These are phyloP conservation scores for Pseudotsuga menziesii DNA, from an alignment of 75 land plant genomes.

Conservation along the genomic window DNA sequence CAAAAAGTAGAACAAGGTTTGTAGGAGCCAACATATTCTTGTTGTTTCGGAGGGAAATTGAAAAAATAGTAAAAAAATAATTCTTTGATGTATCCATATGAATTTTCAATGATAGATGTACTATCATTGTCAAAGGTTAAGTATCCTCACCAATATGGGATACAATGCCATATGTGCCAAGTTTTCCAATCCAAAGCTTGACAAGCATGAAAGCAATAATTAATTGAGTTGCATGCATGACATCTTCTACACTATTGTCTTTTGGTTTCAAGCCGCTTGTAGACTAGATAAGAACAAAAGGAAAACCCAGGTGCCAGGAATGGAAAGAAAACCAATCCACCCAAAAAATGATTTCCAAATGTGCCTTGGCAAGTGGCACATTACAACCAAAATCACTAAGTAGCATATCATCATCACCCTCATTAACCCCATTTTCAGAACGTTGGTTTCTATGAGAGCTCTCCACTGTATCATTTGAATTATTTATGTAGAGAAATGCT, in stretches of 20 bases:
- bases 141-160: slow-evolving; percentile 8
- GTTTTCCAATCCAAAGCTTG: slow-evolving; percentile 38
- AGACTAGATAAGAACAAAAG: slow-evolving; percentile 25
- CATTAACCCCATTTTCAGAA: background rate
- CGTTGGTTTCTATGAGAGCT: slow-evolving; percentile 6
- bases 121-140: no score
- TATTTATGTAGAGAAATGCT: slow-evolving; percentile 7
- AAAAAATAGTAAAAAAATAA: no score
- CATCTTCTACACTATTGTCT: slow-evolving; percentile 29
- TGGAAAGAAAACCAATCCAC: slow-evolving; percentile 30
- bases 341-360: slow-evolving; percentile 22
- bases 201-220: slow-evolving; percentile 32
- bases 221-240: slow-evolving; percentile 25
- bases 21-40: no score
- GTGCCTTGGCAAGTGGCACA: slow-evolving; percentile 34
- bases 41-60: no score
- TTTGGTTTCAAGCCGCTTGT: slow-evolving; percentile 31
- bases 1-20: no score
- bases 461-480: background rate
- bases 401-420: slow-evolving; percentile 22
- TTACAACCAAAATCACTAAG: slow-evolving; percentile 36
- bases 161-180: slow-evolving; percentile 21
- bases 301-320: slow-evolving; percentile 12
- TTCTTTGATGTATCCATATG: no score
- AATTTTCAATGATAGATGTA: no score